Percentiles rank a stretch among this genome's conserved stretches.
Conservation (phyloP, 495 filamentous ascomycete genomes). For the Aspergillus sclerotiicarbonarius region DNA sequence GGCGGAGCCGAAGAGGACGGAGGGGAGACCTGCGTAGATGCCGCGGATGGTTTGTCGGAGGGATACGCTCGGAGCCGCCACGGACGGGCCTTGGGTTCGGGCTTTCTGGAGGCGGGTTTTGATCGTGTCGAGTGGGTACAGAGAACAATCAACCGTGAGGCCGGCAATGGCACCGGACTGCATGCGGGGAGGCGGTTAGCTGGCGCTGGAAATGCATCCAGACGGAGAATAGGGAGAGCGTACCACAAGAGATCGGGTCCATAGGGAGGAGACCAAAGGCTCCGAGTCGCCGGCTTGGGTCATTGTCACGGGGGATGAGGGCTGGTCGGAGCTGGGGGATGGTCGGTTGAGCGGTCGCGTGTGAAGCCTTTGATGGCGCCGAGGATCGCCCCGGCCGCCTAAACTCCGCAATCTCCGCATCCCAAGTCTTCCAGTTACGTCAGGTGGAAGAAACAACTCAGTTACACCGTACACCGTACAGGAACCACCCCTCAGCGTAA, state of each 20-base stretch:
- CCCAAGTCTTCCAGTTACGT: conserved; percentile 12
- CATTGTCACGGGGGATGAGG: conserved; percentile 24
- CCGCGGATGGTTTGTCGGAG: conserved; percentile 64
- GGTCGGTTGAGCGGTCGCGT: background rate
- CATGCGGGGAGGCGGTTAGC: conserved; percentile 25
- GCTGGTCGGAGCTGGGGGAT: background rate
- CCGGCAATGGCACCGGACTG: conserved; percentile 79
- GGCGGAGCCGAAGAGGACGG: conserved; percentile 73
- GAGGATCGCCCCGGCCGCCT: conserved; percentile 13
- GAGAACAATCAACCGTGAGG: conserved; percentile 84
- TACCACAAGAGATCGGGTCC: conserved; percentile 48
- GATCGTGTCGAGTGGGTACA: conserved; percentile 89
- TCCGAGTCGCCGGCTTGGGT: conserved; percentile 30
- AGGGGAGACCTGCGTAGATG: conserved; percentile 64
- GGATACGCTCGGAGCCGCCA: conserved; percentile 45
- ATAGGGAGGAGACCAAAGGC: conserved; percentile 39
- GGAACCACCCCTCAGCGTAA: background rate
- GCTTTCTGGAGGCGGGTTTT: conserved; percentile 92
- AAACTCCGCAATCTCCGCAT: conserved; percentile 24
- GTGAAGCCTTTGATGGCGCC: conserved; percentile 11
- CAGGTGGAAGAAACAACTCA: conserved; percentile 4
- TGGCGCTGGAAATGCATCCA: background rate
- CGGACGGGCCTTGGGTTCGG: conserved; percentile 67
- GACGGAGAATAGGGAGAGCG: conserved; percentile 1
- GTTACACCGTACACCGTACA: background rate